Evolutionary conservation across 345 rosid genomes (phyloP), one percentile per base, ranked within the genome.

Genomic region (Psidium friedrichsthalianum): DNA sequence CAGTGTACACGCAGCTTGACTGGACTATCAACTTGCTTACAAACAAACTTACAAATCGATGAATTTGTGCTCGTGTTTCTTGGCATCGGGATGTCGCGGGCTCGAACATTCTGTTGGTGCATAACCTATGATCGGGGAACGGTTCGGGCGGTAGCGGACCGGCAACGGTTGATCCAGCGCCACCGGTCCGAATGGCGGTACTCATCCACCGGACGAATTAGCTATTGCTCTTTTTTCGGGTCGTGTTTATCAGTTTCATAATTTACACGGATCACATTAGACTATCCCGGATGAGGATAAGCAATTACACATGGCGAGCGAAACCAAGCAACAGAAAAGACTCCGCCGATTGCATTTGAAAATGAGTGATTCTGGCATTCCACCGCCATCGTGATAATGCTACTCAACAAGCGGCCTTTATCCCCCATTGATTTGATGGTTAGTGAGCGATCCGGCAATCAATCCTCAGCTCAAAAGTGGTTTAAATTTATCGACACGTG

Each of bases 291-390:
- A 1, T 8, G 42, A 61, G 0, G 42, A 61, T 61, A 6, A 7
- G 3, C 15, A 14, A 29, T 15, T 6, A 12, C 1, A 6, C 6
- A 13, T 2, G 6, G 61, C 3, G 0, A 0, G 15, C 15, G 1
- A 57, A 57, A 11, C 55, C 6, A 16, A 5, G 14, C 15, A 52
- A 52, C 5, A 52, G 20, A 6, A 16, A 52, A 52, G 55, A 52
- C 20, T 5, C 54, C 16, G 13, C 52, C 55, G 20, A 52, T 15
- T 15, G 55, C 64, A 58, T 57, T 57, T 25, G 64, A 25, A 11
- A 12, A n/a, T 6, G 36, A 59, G 69, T 6, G 36, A n/a, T 13
- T n/a, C 36, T 6, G 7, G 69, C 69, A 0, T 36, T n/a, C n/a
- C 32, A 13, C 4, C 13, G 18, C 5, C 36, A 58, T 59, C 5